Evolutionary conservation across 2,329 filamentous ascomycete genomes (phyloP), one percentile per base, ranked within the genome.

Genomic region (Xylariaceae sp.): DNA sequence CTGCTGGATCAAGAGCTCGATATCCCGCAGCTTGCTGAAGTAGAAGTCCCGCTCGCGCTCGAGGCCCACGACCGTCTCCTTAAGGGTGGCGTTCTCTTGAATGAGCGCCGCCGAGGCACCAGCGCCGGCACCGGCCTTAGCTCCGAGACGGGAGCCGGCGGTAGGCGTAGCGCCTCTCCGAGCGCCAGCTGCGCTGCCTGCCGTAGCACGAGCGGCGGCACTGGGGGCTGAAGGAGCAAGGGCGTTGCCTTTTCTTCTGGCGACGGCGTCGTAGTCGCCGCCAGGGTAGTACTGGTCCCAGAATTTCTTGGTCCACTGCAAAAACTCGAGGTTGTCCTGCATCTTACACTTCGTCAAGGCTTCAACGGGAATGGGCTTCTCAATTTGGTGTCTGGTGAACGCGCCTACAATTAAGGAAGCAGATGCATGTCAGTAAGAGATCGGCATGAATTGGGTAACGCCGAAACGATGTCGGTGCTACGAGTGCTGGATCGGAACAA

Each of bases 261-360:
- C 81, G 30, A 96, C 83, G 9, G 94, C 91, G 73, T 99, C 94
- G 79, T 99, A 99, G 65, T 97, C 94, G 70, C 94, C 92, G 61
- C 94, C 94, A 6, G 94, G 94, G 77, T 90, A 99, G 81, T 97
- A 92, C 73, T 97, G 90, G 72, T 99, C 94, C 94, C 94, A 99
- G 80, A 92, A 97, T 68, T 84, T 82, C 84, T 99, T 99, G 61
- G 88, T 88, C 89, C 92, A 99, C 78, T 99, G 94, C 62, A 99
- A 82, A 75, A 99, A 99, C 73, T 97, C 94, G 69, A 99, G 89
- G 80, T 99, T 99, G 77, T 99, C 94, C 82, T 99, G 94, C 93
- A 99, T 99, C 82, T 96, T 97, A 82, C 94, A 99, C 77, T 97
- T 99, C 70, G 94, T 85, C 61, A 99, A 86, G 60, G 83, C 81